Conservation (phyloP, 257 asterid species). For the Asclepias syriaca region DNA sequence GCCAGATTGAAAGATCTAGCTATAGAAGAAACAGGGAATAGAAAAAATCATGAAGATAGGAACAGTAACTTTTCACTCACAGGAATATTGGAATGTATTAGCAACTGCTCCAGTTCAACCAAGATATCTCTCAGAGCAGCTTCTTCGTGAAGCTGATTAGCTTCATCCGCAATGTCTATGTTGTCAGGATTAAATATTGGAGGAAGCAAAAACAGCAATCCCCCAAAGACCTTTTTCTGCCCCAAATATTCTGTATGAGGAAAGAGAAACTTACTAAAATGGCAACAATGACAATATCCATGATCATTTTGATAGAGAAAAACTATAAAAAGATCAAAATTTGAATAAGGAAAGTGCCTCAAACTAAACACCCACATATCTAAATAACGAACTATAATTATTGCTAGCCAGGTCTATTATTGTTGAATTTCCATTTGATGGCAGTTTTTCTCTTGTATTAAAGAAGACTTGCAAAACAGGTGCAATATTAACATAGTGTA, state of each 20-base stretch:
- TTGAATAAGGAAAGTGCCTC: neutral
- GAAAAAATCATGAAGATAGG: neutral
- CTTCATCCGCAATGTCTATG: conserved; percentile 33
- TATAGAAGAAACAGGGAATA: neutral
- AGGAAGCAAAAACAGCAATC: conserved; percentile 78
- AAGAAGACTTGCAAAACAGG: neutral
- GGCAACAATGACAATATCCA: neutral
- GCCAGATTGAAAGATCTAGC: neutral
- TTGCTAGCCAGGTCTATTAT: neutral
- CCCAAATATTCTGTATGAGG: conserved; percentile 72
- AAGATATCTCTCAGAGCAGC: conserved; percentile 39
- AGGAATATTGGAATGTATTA: conserved; percentile 68
- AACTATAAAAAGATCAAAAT: conserved; percentile 1
- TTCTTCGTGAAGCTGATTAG: conserved; percentile 30
- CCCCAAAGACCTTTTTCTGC: conserved; percentile 77
- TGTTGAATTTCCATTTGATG: neutral
- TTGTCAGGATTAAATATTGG: conserved; percentile 52
- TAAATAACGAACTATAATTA: neutral
- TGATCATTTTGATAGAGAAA: neutral
- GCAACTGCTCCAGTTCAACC: conserved; percentile 61
- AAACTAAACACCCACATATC: neutral
- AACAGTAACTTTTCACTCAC: conserved; percentile 41
- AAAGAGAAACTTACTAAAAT: conserved; percentile 14
- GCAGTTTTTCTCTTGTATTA: neutral
- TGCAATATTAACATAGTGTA: neutral